These are phyloP conservation scores for Phytophthora ohioensis DNA, from an alignment of 352 stramenopile species.

Conservation along the genomic window DNA sequence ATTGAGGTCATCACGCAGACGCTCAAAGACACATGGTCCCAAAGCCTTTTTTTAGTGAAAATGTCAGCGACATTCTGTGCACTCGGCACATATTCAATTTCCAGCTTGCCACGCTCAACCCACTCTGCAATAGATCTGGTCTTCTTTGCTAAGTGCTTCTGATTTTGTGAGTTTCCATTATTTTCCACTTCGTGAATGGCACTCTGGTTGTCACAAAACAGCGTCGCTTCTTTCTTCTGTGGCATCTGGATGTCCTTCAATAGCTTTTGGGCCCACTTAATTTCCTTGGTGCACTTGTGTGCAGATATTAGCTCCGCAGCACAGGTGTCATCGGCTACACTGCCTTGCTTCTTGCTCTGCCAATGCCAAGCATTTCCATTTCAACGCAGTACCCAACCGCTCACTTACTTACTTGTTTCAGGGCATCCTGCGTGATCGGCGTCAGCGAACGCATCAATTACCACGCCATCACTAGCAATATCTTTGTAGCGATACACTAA, in stretches of 20 bases:
- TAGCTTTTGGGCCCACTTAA: conserved; percentile 7
- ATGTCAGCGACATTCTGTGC: conserved; percentile 16
- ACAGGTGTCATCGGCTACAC: too few relatives aligned
- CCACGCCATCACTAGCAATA: background rate
- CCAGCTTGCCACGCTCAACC: background rate
- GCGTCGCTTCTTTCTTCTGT: background rate
- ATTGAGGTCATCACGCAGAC: conserved; percentile 5
- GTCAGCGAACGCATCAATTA: conserved; percentile 10
- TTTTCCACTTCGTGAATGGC: conserved; percentile 5
- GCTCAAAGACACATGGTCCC: conserved; percentile 10
- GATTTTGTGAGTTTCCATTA: conserved; percentile 15
- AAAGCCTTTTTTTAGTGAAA: conserved; percentile 23
- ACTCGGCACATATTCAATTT: conserved; percentile 7
- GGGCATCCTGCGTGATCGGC: conserved; percentile 10
- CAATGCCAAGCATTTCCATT: too few relatives aligned
- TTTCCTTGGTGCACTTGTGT: conserved; percentile 9
- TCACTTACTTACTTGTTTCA: conserved; percentile 10
- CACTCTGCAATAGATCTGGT: background rate
- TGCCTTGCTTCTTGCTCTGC: too few relatives aligned
- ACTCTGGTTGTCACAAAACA: conserved; percentile 20
- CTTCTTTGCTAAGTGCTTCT: conserved; percentile 2
- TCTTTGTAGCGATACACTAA: conserved; percentile 14
- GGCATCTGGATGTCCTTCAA: background rate
- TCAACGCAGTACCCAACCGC: background rate
- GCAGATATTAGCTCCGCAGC: conserved; percentile 5